Evolutionary conservation across 495 filamentous ascomycete genomes (phyloP).

Genomic region (Penicillium lagena): DNA sequence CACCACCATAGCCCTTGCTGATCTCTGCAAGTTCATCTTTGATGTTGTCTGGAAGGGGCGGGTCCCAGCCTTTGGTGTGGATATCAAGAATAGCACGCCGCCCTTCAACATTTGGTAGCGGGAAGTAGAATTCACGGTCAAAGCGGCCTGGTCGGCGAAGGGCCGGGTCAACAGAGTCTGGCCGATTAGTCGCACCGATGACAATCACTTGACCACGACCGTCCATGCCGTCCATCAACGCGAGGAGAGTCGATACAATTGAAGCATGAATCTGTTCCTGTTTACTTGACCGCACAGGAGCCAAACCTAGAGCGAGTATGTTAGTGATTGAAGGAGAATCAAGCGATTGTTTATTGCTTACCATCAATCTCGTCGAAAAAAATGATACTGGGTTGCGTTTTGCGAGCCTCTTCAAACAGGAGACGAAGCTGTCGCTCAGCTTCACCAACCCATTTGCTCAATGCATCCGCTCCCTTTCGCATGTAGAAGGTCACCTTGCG

Average conservation of each 20-base stretch:
- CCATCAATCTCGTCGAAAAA: conserved; percentile 99
- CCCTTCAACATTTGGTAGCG: conserved; percentile 72
- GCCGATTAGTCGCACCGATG: conserved; percentile 94
- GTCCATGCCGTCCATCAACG: conserved; percentile 99
- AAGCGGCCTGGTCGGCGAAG: conserved; percentile 95
- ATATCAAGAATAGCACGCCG: conserved; percentile 87
- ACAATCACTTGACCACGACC: conserved; percentile 96
- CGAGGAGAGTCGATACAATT: conserved; percentile 90
- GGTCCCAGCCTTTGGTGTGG: conserved; percentile 90
- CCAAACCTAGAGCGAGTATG: conserved; percentile 46
- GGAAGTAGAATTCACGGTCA: conserved; percentile 97
- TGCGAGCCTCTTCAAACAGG: conserved; percentile 91
- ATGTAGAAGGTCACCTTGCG: conserved; percentile 98
- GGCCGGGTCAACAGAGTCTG: conserved; percentile 96
- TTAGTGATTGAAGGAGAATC: conserved; percentile 12
- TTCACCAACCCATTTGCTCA: conserved; percentile 99
- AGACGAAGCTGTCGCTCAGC: conserved; percentile 89
- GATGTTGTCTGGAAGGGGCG: conserved; percentile 63
- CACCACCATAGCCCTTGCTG: conserved; percentile 95
- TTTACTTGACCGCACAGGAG: conserved; percentile 92
- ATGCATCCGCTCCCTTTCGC: conserved; percentile 93
- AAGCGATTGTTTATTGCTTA: conserved; percentile 15
- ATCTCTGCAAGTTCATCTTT: conserved; percentile 77
- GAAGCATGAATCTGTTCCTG: conserved; percentile 98
- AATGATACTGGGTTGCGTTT: conserved; percentile 95